phyloP scores from a whole-genome alignment of 176 grass and related monocot genomes.

The Aegilops sharonensis region DNA sequence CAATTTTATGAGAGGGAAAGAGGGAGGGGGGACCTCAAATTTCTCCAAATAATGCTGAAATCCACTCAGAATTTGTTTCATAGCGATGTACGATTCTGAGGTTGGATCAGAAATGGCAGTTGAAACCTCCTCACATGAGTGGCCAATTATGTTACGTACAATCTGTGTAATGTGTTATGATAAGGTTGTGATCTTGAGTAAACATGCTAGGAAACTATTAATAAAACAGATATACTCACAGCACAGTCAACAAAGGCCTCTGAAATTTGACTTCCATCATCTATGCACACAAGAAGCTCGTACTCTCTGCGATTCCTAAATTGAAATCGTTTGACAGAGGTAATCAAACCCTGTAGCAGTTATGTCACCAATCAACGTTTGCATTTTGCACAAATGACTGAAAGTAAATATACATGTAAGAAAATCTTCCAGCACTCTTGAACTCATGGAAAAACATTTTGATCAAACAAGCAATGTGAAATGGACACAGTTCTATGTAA shows the following conservation, averaged over 20 bases:
- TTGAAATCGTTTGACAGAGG: slow-evolving; percentile 59
- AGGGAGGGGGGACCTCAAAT: slow-evolving; percentile 62
- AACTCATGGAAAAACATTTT: slow-evolving; percentile 24
- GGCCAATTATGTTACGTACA: slow-evolving; percentile 62
- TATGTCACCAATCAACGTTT: slow-evolving; percentile 6
- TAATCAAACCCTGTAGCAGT: slow-evolving; percentile 70
- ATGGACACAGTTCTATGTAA: slow-evolving; percentile 1
- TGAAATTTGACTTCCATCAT: slow-evolving; percentile 93
- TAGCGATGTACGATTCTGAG: slow-evolving; percentile 34
- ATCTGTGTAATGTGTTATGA: slow-evolving; percentile 42
- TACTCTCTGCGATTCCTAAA: slow-evolving; percentile 48
- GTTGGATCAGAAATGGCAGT: slow-evolving; percentile 54
- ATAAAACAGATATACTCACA: slow-evolving; percentile 46
- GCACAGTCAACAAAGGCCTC: slow-evolving; percentile 59
- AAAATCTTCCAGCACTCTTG: slow-evolving; percentile 3
- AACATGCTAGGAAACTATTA: slow-evolving; percentile 7
- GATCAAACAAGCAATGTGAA: not conserved
- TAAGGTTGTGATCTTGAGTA: not conserved
- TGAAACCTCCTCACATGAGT: slow-evolving; percentile 59
- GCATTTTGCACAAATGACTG: not conserved
- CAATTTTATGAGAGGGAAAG: not conserved
- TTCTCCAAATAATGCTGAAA: slow-evolving; percentile 63
- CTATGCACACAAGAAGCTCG: slow-evolving; percentile 71
- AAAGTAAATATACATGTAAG: not conserved
- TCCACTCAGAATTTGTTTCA: slow-evolving; percentile 52